phyloP scores from a whole-genome alignment of 1,139 yeast species.

The Debaryomycetaceae sp. region DNA sequence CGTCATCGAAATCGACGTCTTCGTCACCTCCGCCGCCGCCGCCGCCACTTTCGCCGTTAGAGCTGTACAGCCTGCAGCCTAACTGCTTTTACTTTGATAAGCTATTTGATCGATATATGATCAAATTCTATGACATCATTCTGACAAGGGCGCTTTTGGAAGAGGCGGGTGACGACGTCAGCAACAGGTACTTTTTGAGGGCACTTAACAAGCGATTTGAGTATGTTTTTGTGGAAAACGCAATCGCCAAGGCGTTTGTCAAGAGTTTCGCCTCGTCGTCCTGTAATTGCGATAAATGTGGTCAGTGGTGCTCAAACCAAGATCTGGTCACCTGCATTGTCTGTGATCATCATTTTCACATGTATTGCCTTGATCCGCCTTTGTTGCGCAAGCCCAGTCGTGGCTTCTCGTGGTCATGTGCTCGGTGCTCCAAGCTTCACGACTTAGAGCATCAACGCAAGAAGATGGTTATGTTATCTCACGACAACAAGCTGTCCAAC shows the following conservation, averaged over 20 bases:
- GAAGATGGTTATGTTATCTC: slow-evolving; percentile 37
- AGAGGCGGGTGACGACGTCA: slow-evolving; percentile 30
- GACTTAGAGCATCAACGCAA: slow-evolving; percentile 25
- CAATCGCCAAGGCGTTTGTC: slow-evolving; percentile 60
- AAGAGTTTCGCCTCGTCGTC: slow-evolving; percentile 54
- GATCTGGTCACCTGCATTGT: slow-evolving; percentile 84
- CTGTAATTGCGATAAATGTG: slow-evolving; percentile 65
- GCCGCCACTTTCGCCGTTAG: slow-evolving; percentile 23
- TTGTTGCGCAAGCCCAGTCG: slow-evolving; percentile 72
- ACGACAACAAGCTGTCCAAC: slow-evolving; percentile 41
- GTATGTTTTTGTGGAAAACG: slow-evolving; percentile 73
- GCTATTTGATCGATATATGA: slow-evolving; percentile 82
- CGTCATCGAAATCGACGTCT: slow-evolving; percentile 15
- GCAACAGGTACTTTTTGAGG: slow-evolving; percentile 50
- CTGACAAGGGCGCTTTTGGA: slow-evolving; percentile 41
- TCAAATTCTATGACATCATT: slow-evolving; percentile 71
- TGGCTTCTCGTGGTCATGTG: slow-evolving; percentile 95
- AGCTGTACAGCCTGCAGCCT: slow-evolving; percentile 52
- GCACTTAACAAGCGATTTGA: slow-evolving; percentile 68
- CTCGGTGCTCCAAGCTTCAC: slow-evolving; percentile 56
- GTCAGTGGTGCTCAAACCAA: slow-evolving; percentile 74
- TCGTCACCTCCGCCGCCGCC: slow-evolving; percentile 18
- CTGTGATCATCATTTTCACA: slow-evolving; percentile 68
- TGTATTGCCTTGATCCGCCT: slow-evolving; percentile 87
- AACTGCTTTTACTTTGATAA: slow-evolving; percentile 82